Percentiles rank a stretch among this genome's conserved stretches.
Conservation (phyloP, 2,329 filamentous ascomycete genomes). For the Penicillium sp. region DNA sequence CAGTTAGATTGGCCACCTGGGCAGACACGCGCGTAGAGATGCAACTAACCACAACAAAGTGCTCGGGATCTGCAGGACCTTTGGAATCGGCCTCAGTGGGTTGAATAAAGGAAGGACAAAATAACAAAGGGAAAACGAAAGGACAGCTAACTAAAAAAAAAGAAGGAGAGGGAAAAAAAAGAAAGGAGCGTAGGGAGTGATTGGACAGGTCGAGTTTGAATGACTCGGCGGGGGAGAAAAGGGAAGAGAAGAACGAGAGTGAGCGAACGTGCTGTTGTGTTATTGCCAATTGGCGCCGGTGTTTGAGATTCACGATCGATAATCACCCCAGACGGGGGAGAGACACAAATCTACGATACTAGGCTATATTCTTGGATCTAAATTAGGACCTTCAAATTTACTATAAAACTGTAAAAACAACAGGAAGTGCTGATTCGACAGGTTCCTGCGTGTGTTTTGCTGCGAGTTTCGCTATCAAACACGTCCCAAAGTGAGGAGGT, state of each 20-base stretch:
- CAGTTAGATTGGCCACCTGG: constrained; percentile 10
- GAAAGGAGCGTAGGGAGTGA: constrained; percentile 24
- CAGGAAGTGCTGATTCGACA: neutral
- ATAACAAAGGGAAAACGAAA: constrained; percentile 5
- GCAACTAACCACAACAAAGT: constrained; percentile 16
- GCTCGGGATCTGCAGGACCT: constrained; percentile 11
- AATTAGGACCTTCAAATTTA: neutral
- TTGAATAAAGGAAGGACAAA: constrained; percentile 13
- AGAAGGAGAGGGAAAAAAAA: constrained; percentile 1
- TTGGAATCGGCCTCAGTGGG: neutral
- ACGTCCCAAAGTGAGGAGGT: constrained; percentile 4
- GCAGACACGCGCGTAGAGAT: constrained; percentile 15
- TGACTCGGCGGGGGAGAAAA: constrained; percentile 37
- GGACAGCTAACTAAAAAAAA: constrained; percentile 9
- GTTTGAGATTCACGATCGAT: constrained; percentile 17
- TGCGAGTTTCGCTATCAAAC: constrained; percentile 1
- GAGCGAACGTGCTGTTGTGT: constrained; percentile 9
- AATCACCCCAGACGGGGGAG: neutral
- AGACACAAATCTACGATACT: neutral
- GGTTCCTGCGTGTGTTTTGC: neutral
- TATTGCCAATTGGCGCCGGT: constrained; percentile 21
- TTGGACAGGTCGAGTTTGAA: constrained; percentile 28
- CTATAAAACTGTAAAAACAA: neutral
- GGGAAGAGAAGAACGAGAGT: constrained; percentile 18
- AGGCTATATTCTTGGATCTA: neutral